Percentiles rank a stretch among this genome's conserved stretches.
Evolutionary conservation across 257 asterid species (phyloP).

Genomic region (Plantago ovata): DNA sequence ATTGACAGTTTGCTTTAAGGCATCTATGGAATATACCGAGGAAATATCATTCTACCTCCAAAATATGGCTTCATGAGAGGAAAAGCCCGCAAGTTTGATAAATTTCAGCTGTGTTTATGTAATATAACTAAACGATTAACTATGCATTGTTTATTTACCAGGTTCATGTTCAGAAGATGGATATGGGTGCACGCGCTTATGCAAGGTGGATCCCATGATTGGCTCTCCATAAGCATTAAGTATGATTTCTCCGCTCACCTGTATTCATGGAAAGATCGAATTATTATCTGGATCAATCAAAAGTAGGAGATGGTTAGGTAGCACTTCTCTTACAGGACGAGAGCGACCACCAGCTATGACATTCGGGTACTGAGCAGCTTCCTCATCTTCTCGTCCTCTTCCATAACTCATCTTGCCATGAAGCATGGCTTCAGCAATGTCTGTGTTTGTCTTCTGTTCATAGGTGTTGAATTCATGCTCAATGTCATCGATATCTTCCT

Average conservation of each 20-base stretch:
- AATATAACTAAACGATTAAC: not conserved
- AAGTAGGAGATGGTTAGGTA: not conserved
- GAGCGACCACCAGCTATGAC: conserved; percentile 79
- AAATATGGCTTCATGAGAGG: not conserved
- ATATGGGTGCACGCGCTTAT: conserved; percentile 84
- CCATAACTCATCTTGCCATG: conserved; percentile 98
- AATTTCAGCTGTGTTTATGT: not conserved
- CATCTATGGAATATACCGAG: not conserved
- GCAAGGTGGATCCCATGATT: conserved; percentile 56
- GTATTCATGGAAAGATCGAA: conserved; percentile 10
- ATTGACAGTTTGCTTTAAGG: not conserved
- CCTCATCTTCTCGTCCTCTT: conserved; percentile 87
- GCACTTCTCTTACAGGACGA: conserved; percentile 44
- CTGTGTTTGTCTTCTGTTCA: conserved; percentile 57
- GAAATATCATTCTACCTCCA: not conserved
- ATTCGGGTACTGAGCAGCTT: conserved; percentile 65
- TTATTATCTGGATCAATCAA: not conserved
- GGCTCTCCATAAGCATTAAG: conserved; percentile 74
- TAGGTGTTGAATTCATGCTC: conserved; percentile 92
- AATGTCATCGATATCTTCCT: conserved; percentile 90
- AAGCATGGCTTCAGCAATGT: conserved; percentile 78
- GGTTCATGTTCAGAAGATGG: conserved; percentile 56
- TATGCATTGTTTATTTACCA: conserved; percentile 28
- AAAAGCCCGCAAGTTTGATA: not conserved
- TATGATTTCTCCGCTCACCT: conserved; percentile 88